Base-by-base conservation (phyloP, 2,329 filamentous ascomycete species). In the Scolecobasidium constrictum region DNA sequence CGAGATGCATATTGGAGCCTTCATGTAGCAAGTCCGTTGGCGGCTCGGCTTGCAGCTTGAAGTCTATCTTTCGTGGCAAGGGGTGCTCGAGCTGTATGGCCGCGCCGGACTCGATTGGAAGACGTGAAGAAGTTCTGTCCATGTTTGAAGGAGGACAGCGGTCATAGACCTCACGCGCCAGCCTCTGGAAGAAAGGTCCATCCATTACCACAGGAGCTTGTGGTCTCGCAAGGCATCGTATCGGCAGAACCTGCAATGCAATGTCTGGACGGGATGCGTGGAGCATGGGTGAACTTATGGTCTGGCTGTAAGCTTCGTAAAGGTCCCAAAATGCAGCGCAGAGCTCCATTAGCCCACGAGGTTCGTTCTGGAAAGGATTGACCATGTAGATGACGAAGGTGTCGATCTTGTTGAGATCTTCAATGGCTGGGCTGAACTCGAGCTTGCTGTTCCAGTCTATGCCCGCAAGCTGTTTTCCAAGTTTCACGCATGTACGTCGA, bases 1-100 rank as follows among this genome's bases (percentile, higher is more conserved):
- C 83, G 35, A 93, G 66, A 56, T 94, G 86, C 21, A 94, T 76
- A 53, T 82, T 82, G 1, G 78, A 83, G 49, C 87, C 86, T 56
- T 92, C 85, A 43, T 82, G 76, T 42, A 92, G 67, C 4, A 90
- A 65, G 15, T 86, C 83, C 15, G 77, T 73, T 0, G 83, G 85
- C 2, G 83, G 81, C 12, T 74, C 77, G 1, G 74, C 61, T 2
- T 68, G 72, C 2, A 88, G 63, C 56, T 84, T 83, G 61, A 93
- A 92, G 39, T 84, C 82, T 41, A 93, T 82, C 20, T 69, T 71
- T 19, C 81, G 77, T 13, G 9, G 83, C 3, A 83, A 64, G 1
- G 76, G 67, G 49, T 80, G 75, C 54, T 87, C 84, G 1, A 93
- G 68, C 46, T 83, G 69, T 43, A 92, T 77, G 1, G 83, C 78